Conservation (phyloP, 2,329 filamentous ascomycete species). For the Neofusicoccum cordaticola region DNA sequence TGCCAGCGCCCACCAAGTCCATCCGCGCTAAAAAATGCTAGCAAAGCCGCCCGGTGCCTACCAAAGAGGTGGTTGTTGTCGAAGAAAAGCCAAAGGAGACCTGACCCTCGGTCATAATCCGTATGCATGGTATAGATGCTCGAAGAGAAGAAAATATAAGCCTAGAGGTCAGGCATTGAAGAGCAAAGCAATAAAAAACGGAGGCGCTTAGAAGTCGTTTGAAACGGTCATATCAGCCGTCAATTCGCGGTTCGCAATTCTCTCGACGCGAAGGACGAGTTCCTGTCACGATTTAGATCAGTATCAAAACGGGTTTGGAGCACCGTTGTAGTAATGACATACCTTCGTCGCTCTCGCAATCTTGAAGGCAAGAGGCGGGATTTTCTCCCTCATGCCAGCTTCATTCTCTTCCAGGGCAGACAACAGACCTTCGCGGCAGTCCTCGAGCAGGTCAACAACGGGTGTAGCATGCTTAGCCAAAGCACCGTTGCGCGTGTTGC, state of each 20-base stretch:
- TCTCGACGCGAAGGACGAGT: constrained; percentile 41
- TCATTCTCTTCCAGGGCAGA: constrained; percentile 58
- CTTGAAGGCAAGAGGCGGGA: constrained; percentile 84
- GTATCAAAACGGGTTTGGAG: neutral
- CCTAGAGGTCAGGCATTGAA: neutral
- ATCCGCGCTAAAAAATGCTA: constrained; percentile 13
- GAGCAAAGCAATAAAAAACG: neutral
- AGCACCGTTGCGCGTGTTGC: constrained; percentile 48
- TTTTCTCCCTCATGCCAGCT: constrained; percentile 59
- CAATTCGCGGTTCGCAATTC: constrained; percentile 39
- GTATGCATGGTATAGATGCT: neutral
- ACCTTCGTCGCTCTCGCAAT: constrained; percentile 78
- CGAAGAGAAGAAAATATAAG: neutral
- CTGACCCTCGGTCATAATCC: neutral
- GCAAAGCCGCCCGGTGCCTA: constrained; percentile 1
- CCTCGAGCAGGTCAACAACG: constrained; percentile 56
- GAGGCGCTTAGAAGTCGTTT: constrained; percentile 14
- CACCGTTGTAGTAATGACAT: constrained; percentile 10
- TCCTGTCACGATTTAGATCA: constrained; percentile 27
- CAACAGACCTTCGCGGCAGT: constrained; percentile 64
- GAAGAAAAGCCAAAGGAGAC: neutral
- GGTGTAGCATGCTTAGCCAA: constrained; percentile 51
- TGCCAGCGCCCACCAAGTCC: neutral
- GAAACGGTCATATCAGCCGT: constrained; percentile 17
- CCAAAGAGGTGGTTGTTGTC: neutral